Conservation (phyloP, 2,329 filamentous ascomycete genomes). For the Cladosporium sp. region DNA sequence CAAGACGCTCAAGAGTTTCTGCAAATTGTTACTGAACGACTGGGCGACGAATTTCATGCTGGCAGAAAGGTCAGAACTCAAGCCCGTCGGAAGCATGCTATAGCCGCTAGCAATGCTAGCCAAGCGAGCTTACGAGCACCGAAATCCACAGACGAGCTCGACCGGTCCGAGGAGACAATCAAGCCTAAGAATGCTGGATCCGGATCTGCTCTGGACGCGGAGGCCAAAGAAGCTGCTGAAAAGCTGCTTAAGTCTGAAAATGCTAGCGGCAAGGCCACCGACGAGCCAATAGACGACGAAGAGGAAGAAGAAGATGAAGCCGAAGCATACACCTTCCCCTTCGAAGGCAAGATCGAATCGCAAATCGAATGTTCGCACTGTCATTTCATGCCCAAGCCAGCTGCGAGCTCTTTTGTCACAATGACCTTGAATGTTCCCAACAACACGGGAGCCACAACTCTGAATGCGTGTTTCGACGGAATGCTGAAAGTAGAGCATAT, state of each 20-base stretch:
- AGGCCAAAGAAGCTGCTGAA: conserved; percentile 3
- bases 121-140: background rate
- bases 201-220: conserved; percentile 2
- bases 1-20: conserved; percentile 98
- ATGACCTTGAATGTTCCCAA: conserved; percentile 89
- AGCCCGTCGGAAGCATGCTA: conserved; percentile 36
- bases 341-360: conserved; percentile 90
- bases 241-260: background rate
- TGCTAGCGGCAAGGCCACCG: background rate
- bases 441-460: conserved; percentile 62
- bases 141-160: conserved; percentile 6
- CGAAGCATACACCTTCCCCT: conserved; percentile 72
- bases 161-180: conserved; percentile 11
- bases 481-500: conserved; percentile 95
- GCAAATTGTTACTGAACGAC: conserved; percentile 84
- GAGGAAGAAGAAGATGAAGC: conserved; percentile 32
- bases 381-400: conserved; percentile 81
- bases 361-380: conserved; percentile 91
- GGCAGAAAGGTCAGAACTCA: conserved; percentile 67
- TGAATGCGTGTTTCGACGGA: conserved; percentile 86
- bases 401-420: conserved; percentile 81
- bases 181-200: conserved; percentile 12
- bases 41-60: conserved; percentile 92
- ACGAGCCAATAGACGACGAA: conserved; percentile 21
- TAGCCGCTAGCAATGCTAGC: background rate